A percentile compares a stretch with the other conserved stretches of the same genome.
Evolutionary conservation across 805 yeast species (phyloP).

Genomic region (Cyberlindnera veronae): DNA sequence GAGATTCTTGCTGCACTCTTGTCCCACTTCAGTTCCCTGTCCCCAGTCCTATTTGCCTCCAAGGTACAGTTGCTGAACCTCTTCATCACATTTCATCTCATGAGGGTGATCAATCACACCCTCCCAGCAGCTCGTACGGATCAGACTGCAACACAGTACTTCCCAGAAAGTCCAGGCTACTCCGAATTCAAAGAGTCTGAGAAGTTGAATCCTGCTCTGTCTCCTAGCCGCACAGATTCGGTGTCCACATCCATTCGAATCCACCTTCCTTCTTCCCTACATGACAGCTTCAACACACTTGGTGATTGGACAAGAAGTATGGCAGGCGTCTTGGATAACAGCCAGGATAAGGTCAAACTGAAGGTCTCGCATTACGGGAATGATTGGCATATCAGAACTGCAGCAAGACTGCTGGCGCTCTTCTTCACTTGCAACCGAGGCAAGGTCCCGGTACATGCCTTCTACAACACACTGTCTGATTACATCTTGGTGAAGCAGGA

Average conservation of each 20-base stretch:
- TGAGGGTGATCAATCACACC: slow-evolving; percentile 39
- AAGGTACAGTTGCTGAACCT: slow-evolving; percentile 70
- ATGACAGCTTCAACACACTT: neutral
- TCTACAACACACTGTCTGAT: slow-evolving; percentile 82
- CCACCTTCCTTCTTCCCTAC: neutral
- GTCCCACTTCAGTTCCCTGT: slow-evolving; percentile 51
- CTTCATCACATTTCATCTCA: slow-evolving; percentile 73
- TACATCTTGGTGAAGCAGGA: slow-evolving; percentile 73
- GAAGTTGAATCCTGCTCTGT: slow-evolving; percentile 9
- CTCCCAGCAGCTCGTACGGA: neutral
- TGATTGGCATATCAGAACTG: slow-evolving; percentile 79
- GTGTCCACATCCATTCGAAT: neutral
- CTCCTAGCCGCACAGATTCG: neutral
- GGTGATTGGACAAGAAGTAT: slow-evolving; percentile 3
- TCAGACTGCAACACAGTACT: neutral
- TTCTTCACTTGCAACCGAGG: slow-evolving; percentile 51
- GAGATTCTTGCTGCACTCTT: slow-evolving; percentile 41
- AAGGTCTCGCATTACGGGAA: slow-evolving; percentile 60
- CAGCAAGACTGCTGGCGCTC: slow-evolving; percentile 54
- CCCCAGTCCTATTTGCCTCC: slow-evolving; percentile 39
- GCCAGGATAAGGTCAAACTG: slow-evolving; percentile 30
- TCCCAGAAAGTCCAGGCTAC: slow-evolving; percentile 4
- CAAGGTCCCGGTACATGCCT: slow-evolving; percentile 30
- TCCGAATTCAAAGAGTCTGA: slow-evolving; percentile 6
- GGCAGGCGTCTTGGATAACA: neutral